Evolutionary conservation across 2,329 filamentous ascomycete species (phyloP), one percentile per base, ranked within the genome.

Genomic region (Beauveria caledonica): DNA sequence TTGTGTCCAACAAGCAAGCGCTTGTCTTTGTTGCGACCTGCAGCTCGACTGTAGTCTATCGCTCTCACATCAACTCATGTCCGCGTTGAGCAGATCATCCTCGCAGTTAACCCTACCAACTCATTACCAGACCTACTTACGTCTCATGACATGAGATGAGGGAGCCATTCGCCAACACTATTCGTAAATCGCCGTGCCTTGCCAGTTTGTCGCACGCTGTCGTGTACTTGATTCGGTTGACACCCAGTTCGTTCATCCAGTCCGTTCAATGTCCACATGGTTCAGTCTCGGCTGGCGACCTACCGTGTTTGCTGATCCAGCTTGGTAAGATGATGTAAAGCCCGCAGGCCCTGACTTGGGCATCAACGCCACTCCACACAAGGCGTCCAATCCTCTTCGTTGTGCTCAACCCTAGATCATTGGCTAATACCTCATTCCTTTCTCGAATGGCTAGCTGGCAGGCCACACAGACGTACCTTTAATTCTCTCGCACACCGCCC

Each of bases 291-390:
- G n/a, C 57, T 44, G 40, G 36, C 25, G 15, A 25, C 27, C 13
- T 36, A 36, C 19, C 27, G 10, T 25, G 46, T 23, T 27, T 45
- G 36, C 46, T 36, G 21, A 46, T 46, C 50, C 49, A 53, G 57
- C 49, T 29, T 59, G 25, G 49, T 46, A 42, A 45, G 51, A 51
- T 25, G 44, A 57, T 39, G 33, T 25, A 59, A 53, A 40, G 50
- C 21, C 58, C 44, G 49, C 40, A 60, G 19, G 58, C 58, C 42
- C 58, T 53, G 49, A 40, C 50, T 60, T 60, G 50, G 58, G 58
- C 58, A 60, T 25, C 49, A 54, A 60, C 58, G 49, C 49, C 21
- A 53, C 58, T 23, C 33, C 33, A 19, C 49, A 45, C 56, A 51
- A 33, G 29, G 46, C 48, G 25, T 52, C 58, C 58, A 60, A 60